Evolutionary conservation across 495 filamentous ascomycete species (phyloP), one percentile per base, ranked within the genome.

Genomic region (Hyaloscypha finlandica): DNA sequence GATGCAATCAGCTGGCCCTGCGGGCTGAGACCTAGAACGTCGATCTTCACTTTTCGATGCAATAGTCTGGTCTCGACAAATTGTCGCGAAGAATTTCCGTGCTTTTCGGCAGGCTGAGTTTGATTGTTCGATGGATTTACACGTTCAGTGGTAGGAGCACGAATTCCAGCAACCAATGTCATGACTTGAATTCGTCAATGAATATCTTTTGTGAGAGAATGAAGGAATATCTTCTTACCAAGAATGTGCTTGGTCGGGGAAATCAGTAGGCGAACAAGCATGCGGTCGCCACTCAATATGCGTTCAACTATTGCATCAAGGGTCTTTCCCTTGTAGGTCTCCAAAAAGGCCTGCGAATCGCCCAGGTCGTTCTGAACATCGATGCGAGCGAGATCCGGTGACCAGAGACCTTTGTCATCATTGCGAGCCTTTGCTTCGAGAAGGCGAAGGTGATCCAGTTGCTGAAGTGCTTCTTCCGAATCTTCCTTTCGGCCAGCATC

Each of bases 401-500:
- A 78, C 90, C 93, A 97, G 16, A 97, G 73, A 20, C 95, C 95
- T 78, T 92, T 92, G 64, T 79, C 83, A 72, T 91, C 90, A 57
- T 79, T 81, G 77, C 86, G 92, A 37, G 95, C 95, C 68, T 90
- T 85, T n/a, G 85, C 81, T 77, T 99, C 93, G n/a, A 93, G 78
- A 9, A 79, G 81, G 59, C 89, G 86, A 53, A 99, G 84, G 63
- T 88, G 88, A 66, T 95, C 90, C 31, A 98, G 78, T 63, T 89
- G 82, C 57, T 84, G 80, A 54, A 86, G 72, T 14, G 88, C 82
- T 55, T 93, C 90, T 55, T 94, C 90, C 0, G 89, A 85, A 32
- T 97, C 91, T 59, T 96, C 93, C 69, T 91, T 92, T 51, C 89
- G 85, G 65, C 92, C 92, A 30, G 93, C 92, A 79, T 98, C 95